Conservation (phyloP, 2,329 filamentous ascomycete genomes). For the Blastomyces emzantsi region DNA sequence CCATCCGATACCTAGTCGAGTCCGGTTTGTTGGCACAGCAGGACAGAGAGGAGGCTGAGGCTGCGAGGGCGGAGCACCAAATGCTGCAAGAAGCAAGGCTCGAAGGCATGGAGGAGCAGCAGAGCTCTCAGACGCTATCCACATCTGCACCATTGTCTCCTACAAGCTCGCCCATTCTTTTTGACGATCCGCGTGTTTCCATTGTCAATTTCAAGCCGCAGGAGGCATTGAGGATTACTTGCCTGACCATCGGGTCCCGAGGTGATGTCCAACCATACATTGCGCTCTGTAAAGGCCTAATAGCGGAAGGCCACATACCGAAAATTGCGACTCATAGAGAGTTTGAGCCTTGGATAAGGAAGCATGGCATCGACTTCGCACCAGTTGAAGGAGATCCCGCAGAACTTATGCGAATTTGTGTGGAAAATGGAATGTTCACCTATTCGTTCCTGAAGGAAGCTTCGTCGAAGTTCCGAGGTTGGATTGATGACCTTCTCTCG, state of each 20-base stretch:
- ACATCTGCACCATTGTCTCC: conserved; percentile 24
- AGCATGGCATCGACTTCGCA: conserved; percentile 89
- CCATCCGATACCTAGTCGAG: conserved; percentile 59
- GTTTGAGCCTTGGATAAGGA: conserved; percentile 79
- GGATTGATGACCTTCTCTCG: conserved; percentile 79
- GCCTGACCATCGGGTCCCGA: conserved; percentile 88
- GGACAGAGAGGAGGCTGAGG: conserved; percentile 61
- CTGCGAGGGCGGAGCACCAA: conserved; percentile 70
- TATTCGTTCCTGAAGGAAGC: conserved; percentile 83
- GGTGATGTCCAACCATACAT: conserved; percentile 98
- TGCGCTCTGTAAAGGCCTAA: conserved; percentile 79
- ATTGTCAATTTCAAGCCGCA: conserved; percentile 85
- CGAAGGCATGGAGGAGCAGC: conserved; percentile 31
- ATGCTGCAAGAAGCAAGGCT: conserved; percentile 66
- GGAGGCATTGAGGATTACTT: conserved; percentile 73
- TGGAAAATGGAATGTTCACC: conserved; percentile 96
- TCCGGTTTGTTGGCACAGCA: conserved; percentile 58
- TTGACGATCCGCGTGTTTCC: conserved; percentile 81
- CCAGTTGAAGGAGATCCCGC: conserved; percentile 83
- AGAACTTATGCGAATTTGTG: conserved; percentile 91
- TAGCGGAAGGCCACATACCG: conserved; percentile 77
- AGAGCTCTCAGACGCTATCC: conserved; percentile 21
- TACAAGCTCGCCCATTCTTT: conserved; percentile 57
- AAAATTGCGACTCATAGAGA: conserved; percentile 88
- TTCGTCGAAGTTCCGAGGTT: conserved; percentile 79